A percentile compares a stretch with the other conserved stretches of the same genome.
Evolutionary conservation across 1,284 basidiomycete genomes (phyloP).

Genomic region (Microbotryomycetes sp.): DNA sequence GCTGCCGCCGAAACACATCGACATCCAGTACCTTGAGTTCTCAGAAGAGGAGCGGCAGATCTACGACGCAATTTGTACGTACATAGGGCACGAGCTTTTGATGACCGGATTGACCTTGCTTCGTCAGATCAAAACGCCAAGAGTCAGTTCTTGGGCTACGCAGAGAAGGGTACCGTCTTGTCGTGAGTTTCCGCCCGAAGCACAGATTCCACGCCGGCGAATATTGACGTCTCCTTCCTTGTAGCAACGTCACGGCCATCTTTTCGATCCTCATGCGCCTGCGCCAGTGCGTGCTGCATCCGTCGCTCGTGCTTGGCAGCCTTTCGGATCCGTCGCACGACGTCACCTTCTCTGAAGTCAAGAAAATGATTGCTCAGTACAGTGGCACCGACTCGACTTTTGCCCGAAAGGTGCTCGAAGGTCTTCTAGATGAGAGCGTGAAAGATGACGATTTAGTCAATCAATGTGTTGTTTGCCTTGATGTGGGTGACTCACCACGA

Average conservation of each 20-base stretch:
- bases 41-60: slow-evolving; percentile 37
- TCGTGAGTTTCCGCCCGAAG: slow-evolving; percentile 6
- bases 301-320: slow-evolving; percentile 40
- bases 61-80: slow-evolving; percentile 37
- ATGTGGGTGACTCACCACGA: slow-evolving; percentile 25
- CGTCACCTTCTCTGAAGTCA: background rate
- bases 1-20: slow-evolving; percentile 73
- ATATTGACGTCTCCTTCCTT: background rate
- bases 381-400: slow-evolving; percentile 1
- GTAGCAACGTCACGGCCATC: slow-evolving; percentile 41
- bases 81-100: slow-evolving; percentile 9
- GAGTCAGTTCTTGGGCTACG: slow-evolving; percentile 26
- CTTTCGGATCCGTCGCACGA: slow-evolving; percentile 1
- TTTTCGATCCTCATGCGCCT: slow-evolving; percentile 44
- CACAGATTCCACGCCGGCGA: background rate
- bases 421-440: slow-evolving; percentile 9
- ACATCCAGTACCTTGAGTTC: slow-evolving; percentile 25
- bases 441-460: slow-evolving; percentile 18
- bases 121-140: slow-evolving; percentile 18
- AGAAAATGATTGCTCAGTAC: slow-evolving; percentile 26
- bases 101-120: background rate
- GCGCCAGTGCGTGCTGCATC: slow-evolving; percentile 44
- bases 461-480: slow-evolving; percentile 42
- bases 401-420: background rate
- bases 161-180: slow-evolving; percentile 26